A percentile compares a stretch with the other conserved stretches of the same genome.
Conservation (phyloP, 805 yeast genomes). For the Saccharomycopsis olivae region DNA sequence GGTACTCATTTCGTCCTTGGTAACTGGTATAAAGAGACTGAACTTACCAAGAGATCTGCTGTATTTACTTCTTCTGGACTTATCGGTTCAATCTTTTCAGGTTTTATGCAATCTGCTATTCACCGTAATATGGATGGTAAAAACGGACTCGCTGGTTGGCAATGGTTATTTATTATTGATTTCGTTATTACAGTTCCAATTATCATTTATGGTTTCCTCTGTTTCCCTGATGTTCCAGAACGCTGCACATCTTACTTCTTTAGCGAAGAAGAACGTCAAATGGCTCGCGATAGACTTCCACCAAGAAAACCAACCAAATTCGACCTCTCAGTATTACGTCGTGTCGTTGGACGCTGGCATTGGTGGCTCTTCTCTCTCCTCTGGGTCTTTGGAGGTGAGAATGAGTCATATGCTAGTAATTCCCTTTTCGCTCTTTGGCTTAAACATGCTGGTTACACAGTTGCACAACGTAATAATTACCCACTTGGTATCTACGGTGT, state of each 20-base stretch:
- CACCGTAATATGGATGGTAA: conserved; percentile 35
- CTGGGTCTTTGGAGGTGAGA: conserved; percentile 43
- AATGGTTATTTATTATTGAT: conserved; percentile 60
- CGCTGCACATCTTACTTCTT: conserved; percentile 23
- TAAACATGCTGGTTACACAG: conserved; percentile 30
- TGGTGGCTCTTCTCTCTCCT: conserved; percentile 43
- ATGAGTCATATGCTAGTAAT: conserved; percentile 36
- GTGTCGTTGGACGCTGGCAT: conserved; percentile 45
- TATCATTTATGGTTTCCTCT: conserved; percentile 38
- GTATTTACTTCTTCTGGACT: conserved; percentile 45
- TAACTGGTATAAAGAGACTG: conserved; percentile 40
- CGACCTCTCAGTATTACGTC: conserved; percentile 29
- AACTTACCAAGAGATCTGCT: conserved; percentile 41
- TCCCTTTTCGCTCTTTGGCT: conserved; percentile 40
- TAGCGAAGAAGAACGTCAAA: conserved; percentile 29
- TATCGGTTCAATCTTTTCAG: conserved; percentile 43
- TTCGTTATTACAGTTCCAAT: conserved; percentile 49
- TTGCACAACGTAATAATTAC: conserved; percentile 36
- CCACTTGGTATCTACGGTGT: conserved; percentile 48
- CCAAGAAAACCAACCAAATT: conserved; percentile 22
- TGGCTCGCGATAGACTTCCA: conserved; percentile 35
- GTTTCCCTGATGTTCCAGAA: conserved; percentile 18
- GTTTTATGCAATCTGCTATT: conserved; percentile 49
- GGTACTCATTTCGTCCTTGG: conserved; percentile 48
- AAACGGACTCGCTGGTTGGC: conserved; percentile 50